Evolutionary conservation across 352 stramenopile species (phyloP).

Genomic region (Globisporangium ultimum): DNA sequence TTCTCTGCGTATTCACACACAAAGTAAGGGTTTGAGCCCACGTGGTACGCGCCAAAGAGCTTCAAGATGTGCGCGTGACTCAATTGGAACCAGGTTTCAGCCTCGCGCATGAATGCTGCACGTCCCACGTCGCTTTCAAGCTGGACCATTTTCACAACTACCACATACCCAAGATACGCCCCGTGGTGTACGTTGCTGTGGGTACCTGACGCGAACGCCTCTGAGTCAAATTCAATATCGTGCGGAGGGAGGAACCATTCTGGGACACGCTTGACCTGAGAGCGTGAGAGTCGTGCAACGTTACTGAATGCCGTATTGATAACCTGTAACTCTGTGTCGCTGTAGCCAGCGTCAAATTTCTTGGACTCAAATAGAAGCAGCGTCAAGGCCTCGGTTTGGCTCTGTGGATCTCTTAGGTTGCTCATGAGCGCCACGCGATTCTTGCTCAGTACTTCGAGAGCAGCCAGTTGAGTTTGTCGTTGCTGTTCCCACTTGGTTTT

Average conservation of each 20-base stretch:
- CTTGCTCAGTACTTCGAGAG: background rate
- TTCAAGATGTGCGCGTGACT: constrained; percentile 1
- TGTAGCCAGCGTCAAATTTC: background rate
- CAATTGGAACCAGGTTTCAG: background rate
- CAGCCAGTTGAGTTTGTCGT: background rate
- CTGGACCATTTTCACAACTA: constrained; percentile 1
- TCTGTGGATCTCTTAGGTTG: background rate
- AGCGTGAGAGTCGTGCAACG: background rate
- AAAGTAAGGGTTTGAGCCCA: constrained; percentile 2
- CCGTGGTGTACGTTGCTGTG: background rate
- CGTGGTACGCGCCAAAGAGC: constrained; percentile 6
- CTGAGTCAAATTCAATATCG: background rate
- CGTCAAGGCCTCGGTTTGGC: constrained; percentile 4
- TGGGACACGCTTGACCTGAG: background rate
- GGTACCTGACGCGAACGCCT: background rate
- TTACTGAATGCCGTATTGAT: constrained; percentile 1
- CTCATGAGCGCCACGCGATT: background rate
- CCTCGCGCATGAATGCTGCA: constrained; percentile 3
- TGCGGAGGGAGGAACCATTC: constrained; percentile 12
- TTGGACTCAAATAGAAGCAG: constrained; percentile 6
- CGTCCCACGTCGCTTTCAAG: background rate
- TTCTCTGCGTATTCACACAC: constrained; percentile 7
- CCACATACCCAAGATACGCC: background rate
- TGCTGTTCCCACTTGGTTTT: background rate
- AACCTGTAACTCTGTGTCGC: constrained; percentile 1